phyloP scores from a whole-genome alignment of 371 early-diverging fungal genomes.

The Rozella allomycis region DNA sequence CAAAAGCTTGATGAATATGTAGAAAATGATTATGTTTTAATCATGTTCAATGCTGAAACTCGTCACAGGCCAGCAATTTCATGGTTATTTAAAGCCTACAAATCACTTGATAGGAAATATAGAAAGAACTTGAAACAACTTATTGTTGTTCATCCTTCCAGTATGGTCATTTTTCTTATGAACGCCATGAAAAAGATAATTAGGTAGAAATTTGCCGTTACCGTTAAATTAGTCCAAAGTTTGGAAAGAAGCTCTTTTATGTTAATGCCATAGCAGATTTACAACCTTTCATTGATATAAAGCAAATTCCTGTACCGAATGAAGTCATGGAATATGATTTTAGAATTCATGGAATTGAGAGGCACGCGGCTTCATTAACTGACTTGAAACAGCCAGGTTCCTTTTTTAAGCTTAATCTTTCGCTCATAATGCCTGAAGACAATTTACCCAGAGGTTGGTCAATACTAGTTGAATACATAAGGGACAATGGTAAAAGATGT shows the following conservation, averaged over 20 bases:
- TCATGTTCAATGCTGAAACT: constrained; percentile 64
- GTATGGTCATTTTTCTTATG: constrained; percentile 40
- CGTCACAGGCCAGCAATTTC: constrained; percentile 49
- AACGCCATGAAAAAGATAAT: constrained; percentile 42
- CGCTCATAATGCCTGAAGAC: constrained; percentile 34
- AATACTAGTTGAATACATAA: constrained; percentile 29
- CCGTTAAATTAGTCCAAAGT: constrained; percentile 52
- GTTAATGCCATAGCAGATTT: constrained; percentile 44
- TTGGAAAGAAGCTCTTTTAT: constrained; percentile 64
- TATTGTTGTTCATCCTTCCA: constrained; percentile 63
- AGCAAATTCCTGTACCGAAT: constrained; percentile 50
- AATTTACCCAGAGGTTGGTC: constrained; percentile 31
- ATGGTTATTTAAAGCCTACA: constrained; percentile 65
- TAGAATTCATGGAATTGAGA: constrained; percentile 14
- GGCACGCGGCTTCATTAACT: constrained; percentile 33
- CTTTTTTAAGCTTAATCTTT: too few species aligned
- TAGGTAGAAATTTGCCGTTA: constrained; percentile 24
- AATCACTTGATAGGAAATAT: constrained; percentile 47
- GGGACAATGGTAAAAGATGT: constrained; percentile 14
- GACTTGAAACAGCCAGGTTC: too few species aligned
- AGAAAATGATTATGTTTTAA: constrained; percentile 60
- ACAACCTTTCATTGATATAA: constrained; percentile 36
- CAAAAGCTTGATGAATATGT: constrained; percentile 41
- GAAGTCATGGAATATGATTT: constrained; percentile 41
- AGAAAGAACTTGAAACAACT: constrained; percentile 76